Evolutionary conservation across 1,139 yeast species (phyloP).

Genomic region (Yamadazyma jaroonii): DNA sequence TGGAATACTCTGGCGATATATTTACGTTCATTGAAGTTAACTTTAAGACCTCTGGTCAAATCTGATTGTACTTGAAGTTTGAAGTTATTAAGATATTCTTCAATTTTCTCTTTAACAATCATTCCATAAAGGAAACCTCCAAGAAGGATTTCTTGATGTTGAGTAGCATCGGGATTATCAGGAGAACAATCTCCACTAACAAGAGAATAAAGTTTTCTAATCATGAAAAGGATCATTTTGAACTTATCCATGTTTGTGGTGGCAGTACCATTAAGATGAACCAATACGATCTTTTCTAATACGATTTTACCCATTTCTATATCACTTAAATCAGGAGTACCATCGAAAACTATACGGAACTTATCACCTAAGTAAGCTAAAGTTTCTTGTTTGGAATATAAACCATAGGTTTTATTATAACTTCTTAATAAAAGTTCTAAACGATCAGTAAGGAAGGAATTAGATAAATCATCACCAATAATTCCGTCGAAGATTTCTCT

Average conservation of each 20-base stretch:
- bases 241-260: conserved; percentile 66
- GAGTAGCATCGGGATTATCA: conserved; percentile 99
- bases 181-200: conserved; percentile 97
- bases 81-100: conserved; percentile 79
- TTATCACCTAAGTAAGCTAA: conserved; percentile 93
- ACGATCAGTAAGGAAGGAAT: conserved; percentile 97
- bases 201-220: conserved; percentile 87
- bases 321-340: conserved; percentile 84
- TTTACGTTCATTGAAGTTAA: conserved; percentile 79
- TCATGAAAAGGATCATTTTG: conserved; percentile 85
- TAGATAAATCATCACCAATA: conserved; percentile 80
- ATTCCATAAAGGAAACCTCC: conserved; percentile 97
- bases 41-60: conserved; percentile 75
- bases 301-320: conserved; percentile 89
- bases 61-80: conserved; percentile 76
- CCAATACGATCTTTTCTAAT: conserved; percentile 78
- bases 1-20: conserved; percentile 78
- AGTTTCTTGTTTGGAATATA: conserved; percentile 81
- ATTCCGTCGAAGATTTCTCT: conserved; percentile 95
- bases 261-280: conserved; percentile 59
- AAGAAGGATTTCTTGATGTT: conserved; percentile 93
- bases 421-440: conserved; percentile 87
- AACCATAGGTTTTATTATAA: conserved; percentile 68
- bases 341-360: conserved; percentile 89
- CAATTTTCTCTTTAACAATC: conserved; percentile 94